Conservation (phyloP, 192 early-diverging fungal species). For the Podila verticillata region DNA sequence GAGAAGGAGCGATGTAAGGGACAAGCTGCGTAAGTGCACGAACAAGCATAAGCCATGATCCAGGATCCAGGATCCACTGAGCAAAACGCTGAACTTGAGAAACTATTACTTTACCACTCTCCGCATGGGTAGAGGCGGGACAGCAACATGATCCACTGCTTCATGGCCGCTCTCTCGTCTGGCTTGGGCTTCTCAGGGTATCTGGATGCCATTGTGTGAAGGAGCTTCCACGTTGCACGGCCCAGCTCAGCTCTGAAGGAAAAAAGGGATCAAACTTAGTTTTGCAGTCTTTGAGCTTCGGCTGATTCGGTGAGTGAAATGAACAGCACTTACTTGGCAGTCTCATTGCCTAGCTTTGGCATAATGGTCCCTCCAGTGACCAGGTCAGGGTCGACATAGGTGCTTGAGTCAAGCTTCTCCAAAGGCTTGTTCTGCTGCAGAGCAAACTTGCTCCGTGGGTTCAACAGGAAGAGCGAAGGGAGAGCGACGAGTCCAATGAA, state of each 20-base stretch:
- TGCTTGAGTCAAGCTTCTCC: not conserved
- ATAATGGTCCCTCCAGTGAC: slow-evolving; percentile 52
- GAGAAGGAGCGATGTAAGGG: not conserved
- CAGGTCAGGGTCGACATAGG: slow-evolving; percentile 27
- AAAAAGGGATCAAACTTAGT: not conserved
- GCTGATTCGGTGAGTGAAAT: not conserved
- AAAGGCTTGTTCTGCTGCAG: not conserved
- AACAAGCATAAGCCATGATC: not conserved
- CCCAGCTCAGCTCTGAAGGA: slow-evolving; percentile 84
- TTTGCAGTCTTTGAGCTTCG: too few species aligned
- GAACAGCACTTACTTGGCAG: slow-evolving; percentile 49
- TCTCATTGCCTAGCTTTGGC: slow-evolving; percentile 54
- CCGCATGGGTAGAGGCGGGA: slow-evolving; percentile 95
- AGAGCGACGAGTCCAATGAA: slow-evolving; percentile 45
- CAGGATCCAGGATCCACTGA: not conserved
- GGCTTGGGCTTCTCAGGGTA: slow-evolving; percentile 83
- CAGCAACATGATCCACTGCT: slow-evolving; percentile 84
- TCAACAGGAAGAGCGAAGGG: slow-evolving; percentile 38
- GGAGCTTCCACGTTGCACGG: slow-evolving; percentile 85
- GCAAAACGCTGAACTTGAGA: too few species aligned
- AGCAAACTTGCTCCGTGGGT: slow-evolving; percentile 1
- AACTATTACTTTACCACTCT: slow-evolving; percentile 72
- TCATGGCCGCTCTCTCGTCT: slow-evolving; percentile 80
- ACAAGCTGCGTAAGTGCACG: not conserved
- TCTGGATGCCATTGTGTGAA: slow-evolving; percentile 92